phyloP scores from a whole-genome alignment of 371 early-diverging fungal genomes.

The Batkoa obscura region DNA sequence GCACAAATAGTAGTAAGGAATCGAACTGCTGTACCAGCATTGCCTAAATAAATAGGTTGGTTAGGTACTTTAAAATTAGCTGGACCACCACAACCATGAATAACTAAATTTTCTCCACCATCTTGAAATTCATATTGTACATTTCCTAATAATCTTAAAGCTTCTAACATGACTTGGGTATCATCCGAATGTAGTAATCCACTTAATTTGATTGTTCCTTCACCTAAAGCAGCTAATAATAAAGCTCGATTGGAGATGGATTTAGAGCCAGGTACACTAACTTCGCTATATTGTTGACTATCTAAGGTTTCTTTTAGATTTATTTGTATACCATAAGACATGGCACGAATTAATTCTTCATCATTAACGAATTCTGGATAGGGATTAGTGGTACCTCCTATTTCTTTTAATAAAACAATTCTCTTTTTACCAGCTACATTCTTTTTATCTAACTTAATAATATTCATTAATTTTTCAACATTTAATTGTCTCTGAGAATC shows the following conservation, averaged over 20 bases:
- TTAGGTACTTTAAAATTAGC: slow-evolving; percentile 57
- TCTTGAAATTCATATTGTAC: slow-evolving; percentile 82
- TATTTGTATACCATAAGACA: slow-evolving; percentile 63
- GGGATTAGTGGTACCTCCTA: slow-evolving; percentile 71
- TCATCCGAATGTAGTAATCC: slow-evolving; percentile 92
- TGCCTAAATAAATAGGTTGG: slow-evolving; percentile 78
- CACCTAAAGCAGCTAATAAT: slow-evolving; percentile 76
- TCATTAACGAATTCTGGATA: slow-evolving; percentile 68
- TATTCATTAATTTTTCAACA: slow-evolving; percentile 27
- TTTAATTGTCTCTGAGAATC: background rate
- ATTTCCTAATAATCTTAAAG: slow-evolving; percentile 69
- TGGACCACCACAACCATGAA: slow-evolving; percentile 56
- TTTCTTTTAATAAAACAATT: slow-evolving; percentile 67
- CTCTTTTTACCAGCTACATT: slow-evolving; percentile 81
- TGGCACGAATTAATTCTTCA: slow-evolving; percentile 55
- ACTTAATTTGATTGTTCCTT: slow-evolving; percentile 60
- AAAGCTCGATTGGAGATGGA: slow-evolving; percentile 93
- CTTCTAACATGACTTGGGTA: slow-evolving; percentile 90
- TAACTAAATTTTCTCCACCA: slow-evolving; percentile 72
- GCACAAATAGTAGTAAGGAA: slow-evolving; percentile 82
- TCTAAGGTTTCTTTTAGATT: slow-evolving; percentile 11
- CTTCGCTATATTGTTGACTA: slow-evolving; percentile 18
- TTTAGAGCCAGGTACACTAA: slow-evolving; percentile 83
- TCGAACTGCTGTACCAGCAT: slow-evolving; percentile 94
- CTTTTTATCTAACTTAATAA: slow-evolving; percentile 93